Conservation (phyloP, 2,329 filamentous ascomycete genomes). For the Penicillium vulpinum region DNA sequence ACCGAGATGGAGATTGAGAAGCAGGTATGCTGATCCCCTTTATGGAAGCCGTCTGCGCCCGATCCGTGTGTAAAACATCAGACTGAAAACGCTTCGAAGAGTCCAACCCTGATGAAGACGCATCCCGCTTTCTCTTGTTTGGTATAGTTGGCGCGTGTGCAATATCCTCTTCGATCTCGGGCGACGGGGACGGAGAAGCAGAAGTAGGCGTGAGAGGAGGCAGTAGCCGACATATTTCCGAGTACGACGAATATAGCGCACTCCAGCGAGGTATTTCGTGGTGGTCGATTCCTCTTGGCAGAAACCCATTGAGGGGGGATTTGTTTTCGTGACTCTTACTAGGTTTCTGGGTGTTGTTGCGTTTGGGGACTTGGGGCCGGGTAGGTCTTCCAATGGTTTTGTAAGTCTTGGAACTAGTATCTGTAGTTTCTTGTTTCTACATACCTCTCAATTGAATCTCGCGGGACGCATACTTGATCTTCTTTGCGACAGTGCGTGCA, state of each 20-base stretch:
- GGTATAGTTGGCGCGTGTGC: not conserved
- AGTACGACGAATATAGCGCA: not conserved
- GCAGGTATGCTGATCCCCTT: not conserved
- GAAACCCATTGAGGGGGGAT: not conserved
- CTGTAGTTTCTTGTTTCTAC: not conserved
- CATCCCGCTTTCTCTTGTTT: not conserved
- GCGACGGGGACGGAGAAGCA: not conserved
- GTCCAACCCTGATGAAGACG: not conserved
- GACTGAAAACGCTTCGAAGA: not conserved
- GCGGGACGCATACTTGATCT: not conserved
- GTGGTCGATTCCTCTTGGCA: not conserved
- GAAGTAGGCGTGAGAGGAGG: not conserved
- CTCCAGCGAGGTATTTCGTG: constrained; percentile 9
- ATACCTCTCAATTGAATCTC: constrained; percentile 7
- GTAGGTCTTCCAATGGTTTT: not conserved
- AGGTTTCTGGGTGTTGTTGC: not conserved
- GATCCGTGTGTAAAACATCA: not conserved
- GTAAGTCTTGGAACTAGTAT: not conserved
- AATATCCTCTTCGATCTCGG: not conserved
- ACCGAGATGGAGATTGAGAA: not conserved
- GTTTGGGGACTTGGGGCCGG: not conserved
- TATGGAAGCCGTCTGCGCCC: not conserved
- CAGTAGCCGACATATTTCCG: constrained; percentile 1
- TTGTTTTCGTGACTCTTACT: not conserved
- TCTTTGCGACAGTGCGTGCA: constrained; percentile 8